Conservation (phyloP, 768 basidiomycete species). For the Tulasnella sp. region DNA sequence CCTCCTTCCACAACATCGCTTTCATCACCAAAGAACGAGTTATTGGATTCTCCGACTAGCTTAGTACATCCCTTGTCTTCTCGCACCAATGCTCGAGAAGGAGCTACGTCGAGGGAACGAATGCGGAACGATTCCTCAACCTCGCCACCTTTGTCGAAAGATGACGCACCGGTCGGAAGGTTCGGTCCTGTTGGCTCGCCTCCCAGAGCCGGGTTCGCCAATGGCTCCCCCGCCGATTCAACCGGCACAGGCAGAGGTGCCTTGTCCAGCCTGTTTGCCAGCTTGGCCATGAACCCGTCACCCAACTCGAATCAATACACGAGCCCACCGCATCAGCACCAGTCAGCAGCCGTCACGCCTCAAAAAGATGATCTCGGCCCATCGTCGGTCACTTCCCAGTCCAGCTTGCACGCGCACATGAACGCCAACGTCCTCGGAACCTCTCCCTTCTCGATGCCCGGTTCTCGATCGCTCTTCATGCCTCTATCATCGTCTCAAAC, state of each 20-base stretch:
- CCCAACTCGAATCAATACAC: not conserved
- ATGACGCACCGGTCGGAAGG: not conserved
- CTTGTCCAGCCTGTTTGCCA: slow-evolving; percentile 30
- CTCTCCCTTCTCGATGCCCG: slow-evolving; percentile 80
- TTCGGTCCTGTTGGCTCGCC: slow-evolving; percentile 33
- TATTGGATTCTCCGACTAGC: not conserved
- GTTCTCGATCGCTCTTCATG: slow-evolving; percentile 60
- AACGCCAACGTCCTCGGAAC: slow-evolving; percentile 49
- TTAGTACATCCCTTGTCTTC: not conserved
- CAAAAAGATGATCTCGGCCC: slow-evolving; percentile 37
- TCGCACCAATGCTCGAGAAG: not conserved
- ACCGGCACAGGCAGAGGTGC: slow-evolving; percentile 27
- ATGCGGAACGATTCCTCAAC: not conserved
- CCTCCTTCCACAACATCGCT: slow-evolving; percentile 4
- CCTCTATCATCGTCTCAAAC: slow-evolving; percentile 43
- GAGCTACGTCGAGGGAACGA: not conserved
- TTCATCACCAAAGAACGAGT: not conserved
- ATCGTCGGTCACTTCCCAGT: slow-evolving; percentile 21
- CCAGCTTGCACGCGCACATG: slow-evolving; percentile 42
- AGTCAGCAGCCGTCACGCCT: slow-evolving; percentile 36
- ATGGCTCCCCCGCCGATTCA: not conserved
- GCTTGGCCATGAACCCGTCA: slow-evolving; percentile 7
- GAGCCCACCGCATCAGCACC: slow-evolving; percentile 37
- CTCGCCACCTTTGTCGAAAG: not conserved
- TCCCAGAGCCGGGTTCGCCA: slow-evolving; percentile 16